These are phyloP conservation scores for Trichophyton benhamiae DNA, from an alignment of 2,329 filamentous ascomycete species.

Conservation along the genomic window DNA sequence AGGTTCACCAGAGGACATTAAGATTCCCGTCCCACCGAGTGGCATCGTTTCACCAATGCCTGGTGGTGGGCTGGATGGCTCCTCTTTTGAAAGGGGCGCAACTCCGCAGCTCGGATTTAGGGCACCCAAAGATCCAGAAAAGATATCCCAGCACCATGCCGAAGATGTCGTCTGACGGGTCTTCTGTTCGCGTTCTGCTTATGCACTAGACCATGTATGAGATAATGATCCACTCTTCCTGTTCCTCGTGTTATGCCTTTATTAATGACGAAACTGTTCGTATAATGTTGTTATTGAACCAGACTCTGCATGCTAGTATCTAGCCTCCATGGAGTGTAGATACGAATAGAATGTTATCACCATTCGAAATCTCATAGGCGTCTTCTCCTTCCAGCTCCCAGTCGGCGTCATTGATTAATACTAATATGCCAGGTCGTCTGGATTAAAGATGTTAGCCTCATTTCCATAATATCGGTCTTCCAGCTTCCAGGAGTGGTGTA, in stretches of 20 bases:
- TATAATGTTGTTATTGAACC: neutral
- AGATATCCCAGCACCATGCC: constrained; percentile 34
- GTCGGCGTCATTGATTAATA: constrained; percentile 93
- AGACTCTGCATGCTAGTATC: neutral
- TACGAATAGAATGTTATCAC: constrained; percentile 88
- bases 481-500: neutral
- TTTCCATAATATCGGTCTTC: neutral
- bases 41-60: constrained; percentile 35
- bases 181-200: neutral
- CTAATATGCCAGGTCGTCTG: constrained; percentile 87
- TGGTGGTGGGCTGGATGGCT: constrained; percentile 23
- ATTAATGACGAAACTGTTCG: neutral
- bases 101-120: constrained; percentile 34
- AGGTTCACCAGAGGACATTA: constrained; percentile 66
- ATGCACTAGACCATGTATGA: neutral
- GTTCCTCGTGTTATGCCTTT: neutral
- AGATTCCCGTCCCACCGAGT: constrained; percentile 58
- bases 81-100: constrained; percentile 26
- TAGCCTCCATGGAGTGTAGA: constrained; percentile 90
- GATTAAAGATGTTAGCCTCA: constrained; percentile 15
- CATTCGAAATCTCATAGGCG: constrained; percentile 65
- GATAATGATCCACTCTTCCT: neutral
- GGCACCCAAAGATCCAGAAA: constrained; percentile 33
- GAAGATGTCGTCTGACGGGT: constrained; percentile 31
- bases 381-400: constrained; percentile 98